Evolutionary conservation across 352 stramenopile species (phyloP), one percentile per base, ranked within the genome.

Genomic region (Phytopythium delawarense): DNA sequence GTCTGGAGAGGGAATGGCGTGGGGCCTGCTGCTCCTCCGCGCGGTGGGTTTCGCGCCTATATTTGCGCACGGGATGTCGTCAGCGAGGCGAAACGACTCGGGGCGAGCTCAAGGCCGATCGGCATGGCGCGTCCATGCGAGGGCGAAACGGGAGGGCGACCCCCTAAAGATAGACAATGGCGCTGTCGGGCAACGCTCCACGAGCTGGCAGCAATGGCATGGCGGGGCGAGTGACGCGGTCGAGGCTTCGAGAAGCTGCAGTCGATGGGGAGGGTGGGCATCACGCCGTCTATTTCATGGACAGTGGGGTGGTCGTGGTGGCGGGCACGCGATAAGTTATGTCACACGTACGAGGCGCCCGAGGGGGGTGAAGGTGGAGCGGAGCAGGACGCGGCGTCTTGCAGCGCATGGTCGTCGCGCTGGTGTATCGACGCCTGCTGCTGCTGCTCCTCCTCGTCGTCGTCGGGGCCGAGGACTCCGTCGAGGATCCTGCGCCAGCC

Each of bases 401-500:
- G 12, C 12, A 25, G 74, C 56, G 42, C 64, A 42, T 12, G 64
- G 52, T 44, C 58, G 45, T 56, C 28, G 28, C 1, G 55, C 65
- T 58, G 50, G 18, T 61, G 48, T 20, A 34, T 64, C 21, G 37
- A 48, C 35, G 21, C n/a, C 23, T 32, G 28, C 28, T 32, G 28
- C 25, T n/a, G n/a, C 1, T 45, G 11, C 6, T 56, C 49, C 39
- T 75, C 63, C 16, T 72, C 70, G 50, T 81, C 72, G 11, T 81
- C 74, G 0, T 82, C 65, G 57, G 61, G 59, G 5, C 63, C 64
- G 50, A 92, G 72, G 9, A 74, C 71, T 32, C 28, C 28, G 16
- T 85, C 77, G 28, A 91, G 44, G 37, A 91, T 58, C 58, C 80
- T 82, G 66, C 80, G 82, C 70, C 83, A 86, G 44, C 81, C 75